Conservation (phyloP, 768 basidiomycete genomes). For the Termitomyces sp. region DNA sequence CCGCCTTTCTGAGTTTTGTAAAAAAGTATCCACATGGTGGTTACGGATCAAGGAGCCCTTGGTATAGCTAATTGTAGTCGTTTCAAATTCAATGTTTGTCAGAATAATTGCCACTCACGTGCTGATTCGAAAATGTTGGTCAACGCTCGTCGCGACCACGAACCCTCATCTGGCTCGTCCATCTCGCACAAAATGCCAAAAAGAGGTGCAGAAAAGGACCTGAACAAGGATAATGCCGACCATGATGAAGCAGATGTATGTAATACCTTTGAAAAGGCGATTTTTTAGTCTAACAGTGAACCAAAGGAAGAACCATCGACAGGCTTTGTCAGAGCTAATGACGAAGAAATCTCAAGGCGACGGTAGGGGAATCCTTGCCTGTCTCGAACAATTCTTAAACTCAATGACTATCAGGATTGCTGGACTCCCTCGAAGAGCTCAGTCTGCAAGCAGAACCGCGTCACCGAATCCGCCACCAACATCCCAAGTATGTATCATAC, state of each 20-base stretch:
- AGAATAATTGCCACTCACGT: slow-evolving; percentile 6
- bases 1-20: too few species aligned
- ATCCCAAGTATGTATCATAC: slow-evolving; percentile 7
- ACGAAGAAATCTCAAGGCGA: slow-evolving; percentile 6
- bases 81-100: neutral
- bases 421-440: slow-evolving; percentile 13
- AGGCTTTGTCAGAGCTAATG: slow-evolving; percentile 29
- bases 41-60: too few species aligned
- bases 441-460: neutral
- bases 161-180: neutral
- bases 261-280: neutral
- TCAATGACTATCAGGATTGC: slow-evolving; percentile 10
- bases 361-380: neutral
- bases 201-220: slow-evolving; percentile 67
- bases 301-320: slow-evolving; percentile 35
- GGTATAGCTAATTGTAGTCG: slow-evolving; percentile 6
- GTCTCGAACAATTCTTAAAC: slow-evolving; percentile 29
- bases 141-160: slow-evolving; percentile 6
- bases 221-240: slow-evolving; percentile 50
- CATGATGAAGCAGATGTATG: slow-evolving; percentile 35
- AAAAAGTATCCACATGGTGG: too few species aligned
- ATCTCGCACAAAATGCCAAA: slow-evolving; percentile 33
- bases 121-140: slow-evolving; percentile 4
- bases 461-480: neutral
- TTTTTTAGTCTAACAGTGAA: neutral